phyloP scores from a whole-genome alignment of 768 basidiomycete species.

The Pleurotus sapidus region DNA sequence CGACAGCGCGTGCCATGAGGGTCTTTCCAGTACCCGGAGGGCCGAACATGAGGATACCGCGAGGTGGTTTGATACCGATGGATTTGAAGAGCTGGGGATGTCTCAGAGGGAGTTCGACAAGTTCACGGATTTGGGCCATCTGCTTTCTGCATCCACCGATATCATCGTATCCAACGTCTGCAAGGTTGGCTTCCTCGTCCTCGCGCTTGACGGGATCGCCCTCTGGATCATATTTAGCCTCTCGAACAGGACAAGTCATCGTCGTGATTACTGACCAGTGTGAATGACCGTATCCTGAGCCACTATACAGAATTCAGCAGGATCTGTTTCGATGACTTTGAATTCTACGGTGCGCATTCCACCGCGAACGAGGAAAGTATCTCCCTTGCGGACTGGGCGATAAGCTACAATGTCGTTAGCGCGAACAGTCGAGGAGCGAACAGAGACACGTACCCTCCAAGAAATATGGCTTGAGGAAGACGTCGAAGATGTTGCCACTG shows the following conservation, averaged over 20 bases:
- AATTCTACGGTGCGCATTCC: conserved; percentile 99
- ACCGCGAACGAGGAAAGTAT: conserved; percentile 98
- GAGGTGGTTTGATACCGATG: conserved; percentile 99
- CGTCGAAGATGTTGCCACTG: conserved; percentile 97
- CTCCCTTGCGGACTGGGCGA: conserved; percentile 93
- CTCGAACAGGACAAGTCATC: not conserved
- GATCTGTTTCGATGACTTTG: conserved; percentile 98
- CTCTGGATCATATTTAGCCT: conserved; percentile 46
- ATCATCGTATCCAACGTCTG: conserved; percentile 98
- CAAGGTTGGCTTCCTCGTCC: conserved; percentile 95
- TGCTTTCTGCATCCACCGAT: conserved; percentile 99
- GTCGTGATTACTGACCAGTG: conserved; percentile 50
- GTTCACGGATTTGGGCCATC: conserved; percentile 99
- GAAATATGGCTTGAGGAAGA: conserved; percentile 99
- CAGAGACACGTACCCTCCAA: conserved; percentile 65
- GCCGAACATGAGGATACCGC: conserved; percentile 98
- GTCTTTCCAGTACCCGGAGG: conserved; percentile 99
- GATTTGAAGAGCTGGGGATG: conserved; percentile 99
- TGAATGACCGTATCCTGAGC: conserved; percentile 99
- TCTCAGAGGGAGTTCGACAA: conserved; percentile 95
- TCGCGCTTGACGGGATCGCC: conserved; percentile 99
- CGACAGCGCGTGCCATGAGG: conserved; percentile 98
- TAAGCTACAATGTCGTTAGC: conserved; percentile 50
- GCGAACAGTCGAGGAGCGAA: not conserved
- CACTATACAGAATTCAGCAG: conserved; percentile 97